These are phyloP conservation scores for Aphanomyces stellatus DNA, from an alignment of 352 stramenopile species.

Conservation along the genomic window DNA sequence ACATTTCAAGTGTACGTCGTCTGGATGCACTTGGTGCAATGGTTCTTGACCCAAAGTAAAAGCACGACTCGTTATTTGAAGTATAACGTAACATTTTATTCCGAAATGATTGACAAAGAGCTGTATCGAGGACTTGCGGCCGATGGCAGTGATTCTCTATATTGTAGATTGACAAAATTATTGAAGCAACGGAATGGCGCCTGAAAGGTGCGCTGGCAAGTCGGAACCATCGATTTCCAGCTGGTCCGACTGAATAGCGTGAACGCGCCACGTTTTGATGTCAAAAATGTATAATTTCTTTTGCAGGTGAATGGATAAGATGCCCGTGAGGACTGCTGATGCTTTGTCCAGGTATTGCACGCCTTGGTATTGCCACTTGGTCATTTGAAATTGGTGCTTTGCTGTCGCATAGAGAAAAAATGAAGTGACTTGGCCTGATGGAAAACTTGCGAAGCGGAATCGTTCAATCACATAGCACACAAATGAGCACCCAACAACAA, in stretches of 20 bases:
- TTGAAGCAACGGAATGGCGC: not conserved
- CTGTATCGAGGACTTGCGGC: not conserved
- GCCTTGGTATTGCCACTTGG: not conserved
- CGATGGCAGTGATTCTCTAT: not conserved
- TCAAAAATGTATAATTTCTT: not conserved
- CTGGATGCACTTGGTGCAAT: too few species aligned
- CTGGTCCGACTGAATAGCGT: not conserved
- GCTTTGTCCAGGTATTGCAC: constrained; percentile 7
- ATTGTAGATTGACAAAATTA: not conserved
- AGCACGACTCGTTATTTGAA: too few species aligned
- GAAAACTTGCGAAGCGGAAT: not conserved
- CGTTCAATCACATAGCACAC: not conserved
- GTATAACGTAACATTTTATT: too few species aligned
- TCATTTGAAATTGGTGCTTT: constrained; percentile 7
- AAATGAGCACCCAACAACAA: not conserved
- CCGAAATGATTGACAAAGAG: not conserved
- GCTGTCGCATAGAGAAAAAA: constrained; percentile 12
- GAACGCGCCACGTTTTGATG: not conserved
- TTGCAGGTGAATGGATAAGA: not conserved
- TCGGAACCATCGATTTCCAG: not conserved
- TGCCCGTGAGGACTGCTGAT: constrained; percentile 7
- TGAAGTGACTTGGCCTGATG: not conserved
- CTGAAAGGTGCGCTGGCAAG: not conserved
- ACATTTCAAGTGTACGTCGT: too few species aligned
- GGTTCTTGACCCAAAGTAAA: too few species aligned